Evolutionary conservation across 2,329 filamentous ascomycete genomes (phyloP).

Genomic region (Xylaria sp.): DNA sequence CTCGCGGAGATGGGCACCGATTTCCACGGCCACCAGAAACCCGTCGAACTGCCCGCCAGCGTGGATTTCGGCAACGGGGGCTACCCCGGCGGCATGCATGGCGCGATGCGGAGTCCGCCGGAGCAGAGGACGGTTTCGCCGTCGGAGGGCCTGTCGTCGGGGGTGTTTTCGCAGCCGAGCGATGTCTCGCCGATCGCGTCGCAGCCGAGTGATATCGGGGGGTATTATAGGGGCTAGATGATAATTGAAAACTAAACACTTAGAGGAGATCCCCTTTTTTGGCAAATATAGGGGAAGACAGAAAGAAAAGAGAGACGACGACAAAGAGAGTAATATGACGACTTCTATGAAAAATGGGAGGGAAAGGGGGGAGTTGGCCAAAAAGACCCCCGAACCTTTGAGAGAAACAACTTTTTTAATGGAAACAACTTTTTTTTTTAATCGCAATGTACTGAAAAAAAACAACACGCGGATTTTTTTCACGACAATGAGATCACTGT

Average conservation of each 20-base stretch:
- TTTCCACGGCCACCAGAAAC: background rate
- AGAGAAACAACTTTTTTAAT: no score
- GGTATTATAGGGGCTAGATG: background rate
- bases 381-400: background rate
- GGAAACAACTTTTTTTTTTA: no score
- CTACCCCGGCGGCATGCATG: background rate
- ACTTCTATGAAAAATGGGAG: background rate
- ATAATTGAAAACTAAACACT: background rate
- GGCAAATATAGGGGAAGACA: no score
- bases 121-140: conserved; percentile 1
- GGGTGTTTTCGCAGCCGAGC: conserved; percentile 7
- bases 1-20: conserved; percentile 22
- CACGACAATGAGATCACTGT: no score
- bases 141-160: conserved; percentile 3
- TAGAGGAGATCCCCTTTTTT: no score
- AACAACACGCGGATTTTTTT: no score
- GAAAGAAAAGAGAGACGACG: background rate
- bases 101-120: background rate
- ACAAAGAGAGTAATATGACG: background rate
- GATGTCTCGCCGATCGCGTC: conserved; percentile 7
- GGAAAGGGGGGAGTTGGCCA: background rate
- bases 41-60: conserved; percentile 21
- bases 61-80: background rate
- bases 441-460: no score
- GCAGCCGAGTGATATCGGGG: conserved; percentile 6